Evolutionary conservation across 2,329 filamentous ascomycete species (phyloP).

Genomic region (Pseudogymnoascus sp.): DNA sequence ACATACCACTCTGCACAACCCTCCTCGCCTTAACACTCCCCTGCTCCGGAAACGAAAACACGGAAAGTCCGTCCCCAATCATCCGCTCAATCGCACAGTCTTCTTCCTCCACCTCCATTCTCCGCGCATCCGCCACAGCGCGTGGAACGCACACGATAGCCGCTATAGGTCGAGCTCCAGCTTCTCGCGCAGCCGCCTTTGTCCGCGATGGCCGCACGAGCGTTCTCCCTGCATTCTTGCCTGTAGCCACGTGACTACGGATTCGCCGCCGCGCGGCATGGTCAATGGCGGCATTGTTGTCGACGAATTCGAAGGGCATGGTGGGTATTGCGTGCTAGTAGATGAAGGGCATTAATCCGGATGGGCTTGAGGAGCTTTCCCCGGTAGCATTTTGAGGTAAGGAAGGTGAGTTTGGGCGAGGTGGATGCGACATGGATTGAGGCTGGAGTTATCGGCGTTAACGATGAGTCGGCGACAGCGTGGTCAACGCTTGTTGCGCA

Average conservation of each 20-base stretch:
- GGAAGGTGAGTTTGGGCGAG: neutral
- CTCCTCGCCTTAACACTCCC: slow-evolving; percentile 4
- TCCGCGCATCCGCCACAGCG: neutral
- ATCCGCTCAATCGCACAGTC: slow-evolving; percentile 10
- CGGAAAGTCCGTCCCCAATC: slow-evolving; percentile 15
- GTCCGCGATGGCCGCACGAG: slow-evolving; percentile 10
- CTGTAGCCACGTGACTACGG: slow-evolving; percentile 17
- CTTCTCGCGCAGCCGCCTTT: neutral
- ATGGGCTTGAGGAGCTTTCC: neutral
- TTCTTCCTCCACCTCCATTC: neutral
- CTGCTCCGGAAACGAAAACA: slow-evolving; percentile 12
- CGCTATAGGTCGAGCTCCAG: neutral
- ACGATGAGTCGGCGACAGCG: neutral
- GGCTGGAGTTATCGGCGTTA: neutral
- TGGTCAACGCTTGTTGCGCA: neutral
- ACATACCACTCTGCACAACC: slow-evolving; percentile 13
- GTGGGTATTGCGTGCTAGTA: neutral
- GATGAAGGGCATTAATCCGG: neutral
- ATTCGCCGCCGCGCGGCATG: slow-evolving; percentile 14
- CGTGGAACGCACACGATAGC: neutral
- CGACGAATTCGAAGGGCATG: slow-evolving; percentile 16
- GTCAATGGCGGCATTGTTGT: slow-evolving; percentile 15
- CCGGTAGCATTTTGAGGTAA: neutral
- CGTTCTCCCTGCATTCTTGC: slow-evolving; percentile 17
- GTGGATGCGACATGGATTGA: no score